phyloP scores from a whole-genome alignment of 495 filamentous ascomycete species.

The Aspergillus egyptiacus region DNA sequence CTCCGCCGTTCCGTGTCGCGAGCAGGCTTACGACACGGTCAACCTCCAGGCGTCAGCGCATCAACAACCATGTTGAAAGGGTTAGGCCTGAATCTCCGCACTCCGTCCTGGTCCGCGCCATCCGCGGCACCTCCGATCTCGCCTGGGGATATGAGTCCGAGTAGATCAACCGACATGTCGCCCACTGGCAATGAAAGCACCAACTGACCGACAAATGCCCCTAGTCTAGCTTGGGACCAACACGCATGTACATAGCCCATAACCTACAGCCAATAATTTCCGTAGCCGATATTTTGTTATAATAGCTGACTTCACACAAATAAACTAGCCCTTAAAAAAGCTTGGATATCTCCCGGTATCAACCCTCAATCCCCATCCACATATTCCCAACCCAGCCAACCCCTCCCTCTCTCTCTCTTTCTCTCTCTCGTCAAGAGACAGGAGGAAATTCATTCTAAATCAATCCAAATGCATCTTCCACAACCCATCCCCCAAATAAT shows the following conservation, averaged over 20 bases:
- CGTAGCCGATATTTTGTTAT: no score
- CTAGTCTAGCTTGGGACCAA: conserved; percentile 1
- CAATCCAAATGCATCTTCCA: conserved; percentile 76
- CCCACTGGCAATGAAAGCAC: neutral
- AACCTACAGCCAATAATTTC: conserved; percentile 1
- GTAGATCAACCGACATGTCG: neutral
- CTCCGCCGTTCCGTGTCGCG: conserved; percentile 71
- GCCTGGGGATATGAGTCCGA: conserved; percentile 14
- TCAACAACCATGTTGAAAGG: conserved; percentile 33
- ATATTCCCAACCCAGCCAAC: neutral
- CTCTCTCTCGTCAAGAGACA: no score
- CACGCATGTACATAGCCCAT: neutral
- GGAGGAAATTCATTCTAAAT: no score
- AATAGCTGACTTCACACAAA: neutral
- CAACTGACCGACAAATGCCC: neutral
- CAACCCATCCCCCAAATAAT: conserved; percentile 91
- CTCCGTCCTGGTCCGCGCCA: conserved; percentile 35
- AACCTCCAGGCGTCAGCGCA: conserved; percentile 21
- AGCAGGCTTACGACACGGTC: conserved; percentile 46
- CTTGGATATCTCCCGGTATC: neutral
- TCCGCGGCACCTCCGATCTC: conserved; percentile 33
- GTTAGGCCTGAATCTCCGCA: conserved; percentile 32
- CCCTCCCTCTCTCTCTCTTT: no score
- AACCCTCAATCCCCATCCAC: neutral
- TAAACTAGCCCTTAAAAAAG: neutral